Evolutionary conservation across 1,284 basidiomycete genomes (phyloP).

Genomic region (Microstroma glucosiphilum): DNA sequence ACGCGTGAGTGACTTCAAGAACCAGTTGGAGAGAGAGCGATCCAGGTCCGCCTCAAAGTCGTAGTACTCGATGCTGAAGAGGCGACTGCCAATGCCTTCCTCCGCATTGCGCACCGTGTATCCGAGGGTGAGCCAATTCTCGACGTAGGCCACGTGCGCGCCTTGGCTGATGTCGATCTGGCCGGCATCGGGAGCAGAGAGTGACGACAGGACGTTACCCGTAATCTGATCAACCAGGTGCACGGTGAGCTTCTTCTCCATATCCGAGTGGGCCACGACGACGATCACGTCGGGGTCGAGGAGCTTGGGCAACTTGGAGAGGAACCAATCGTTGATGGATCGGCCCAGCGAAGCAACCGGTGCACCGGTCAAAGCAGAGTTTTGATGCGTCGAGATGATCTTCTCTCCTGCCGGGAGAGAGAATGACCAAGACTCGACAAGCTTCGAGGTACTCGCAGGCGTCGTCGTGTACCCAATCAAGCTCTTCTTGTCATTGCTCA

Average conservation of each 20-base stretch:
- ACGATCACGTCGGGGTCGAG: slow-evolving; percentile 74
- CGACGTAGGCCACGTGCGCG: slow-evolving; percentile 65
- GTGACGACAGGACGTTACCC: slow-evolving; percentile 62
- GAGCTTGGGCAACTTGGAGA: slow-evolving; percentile 88
- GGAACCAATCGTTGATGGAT: slow-evolving; percentile 68
- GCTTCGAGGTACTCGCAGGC: background rate
- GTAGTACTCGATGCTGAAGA: slow-evolving; percentile 61
- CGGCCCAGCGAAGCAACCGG: slow-evolving; percentile 58
- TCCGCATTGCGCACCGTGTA: slow-evolving; percentile 60
- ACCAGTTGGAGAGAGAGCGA: slow-evolving; percentile 6
- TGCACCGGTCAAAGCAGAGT: slow-evolving; percentile 6
- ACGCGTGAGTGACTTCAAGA: slow-evolving; percentile 5
- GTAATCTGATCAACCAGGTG: slow-evolving; percentile 73
- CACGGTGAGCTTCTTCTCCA: slow-evolving; percentile 51
- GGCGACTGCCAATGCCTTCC: slow-evolving; percentile 55
- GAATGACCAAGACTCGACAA: slow-evolving; percentile 32
- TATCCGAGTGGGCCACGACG: slow-evolving; percentile 60
- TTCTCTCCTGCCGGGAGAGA: slow-evolving; percentile 25
- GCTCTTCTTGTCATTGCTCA: background rate
- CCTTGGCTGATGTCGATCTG: slow-evolving; percentile 49
- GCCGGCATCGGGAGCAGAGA: slow-evolving; percentile 39
- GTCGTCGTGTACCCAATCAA: slow-evolving; percentile 20
- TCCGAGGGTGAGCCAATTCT: slow-evolving; percentile 90
- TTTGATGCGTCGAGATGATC: slow-evolving; percentile 16
- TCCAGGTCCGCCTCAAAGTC: background rate